These are phyloP conservation scores for Tilletia horrida DNA, from an alignment of 1,284 basidiomycete genomes.

Conservation along the genomic window DNA sequence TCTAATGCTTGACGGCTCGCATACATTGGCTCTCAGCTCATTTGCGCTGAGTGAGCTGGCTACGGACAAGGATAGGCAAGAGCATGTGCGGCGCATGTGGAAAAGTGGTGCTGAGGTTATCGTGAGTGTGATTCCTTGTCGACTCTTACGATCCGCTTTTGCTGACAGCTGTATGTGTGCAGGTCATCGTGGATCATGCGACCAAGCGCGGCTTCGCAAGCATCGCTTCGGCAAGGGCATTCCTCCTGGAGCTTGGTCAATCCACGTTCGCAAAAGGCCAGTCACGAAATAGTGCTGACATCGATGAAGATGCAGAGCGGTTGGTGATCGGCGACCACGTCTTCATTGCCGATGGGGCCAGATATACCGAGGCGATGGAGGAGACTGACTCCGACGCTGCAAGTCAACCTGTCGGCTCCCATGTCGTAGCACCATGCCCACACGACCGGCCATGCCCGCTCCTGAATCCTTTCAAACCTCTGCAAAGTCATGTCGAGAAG, in stretches of 20 bases:
- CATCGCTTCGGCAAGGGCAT: slow-evolving; percentile 77
- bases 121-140: slow-evolving; percentile 8
- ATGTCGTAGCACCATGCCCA: slow-evolving; percentile 63
- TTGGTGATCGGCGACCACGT: slow-evolving; percentile 56
- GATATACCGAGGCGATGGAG: slow-evolving; percentile 37
- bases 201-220: slow-evolving; percentile 73
- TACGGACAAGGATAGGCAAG: slow-evolving; percentile 65
- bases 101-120: slow-evolving; percentile 67
- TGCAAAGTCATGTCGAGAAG: slow-evolving; percentile 19
- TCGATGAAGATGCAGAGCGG: slow-evolving; percentile 10
- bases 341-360: slow-evolving; percentile 26
- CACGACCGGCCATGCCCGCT: slow-evolving; percentile 83
- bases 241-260: slow-evolving; percentile 73
- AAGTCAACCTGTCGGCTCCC: not conserved
- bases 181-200: slow-evolving; percentile 77
- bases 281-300: not conserved
- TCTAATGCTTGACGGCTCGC: slow-evolving; percentile 4
- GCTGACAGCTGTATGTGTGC: not conserved
- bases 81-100: slow-evolving; percentile 79
- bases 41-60: slow-evolving; percentile 75
- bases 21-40: slow-evolving; percentile 73
- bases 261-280: slow-evolving; percentile 66
- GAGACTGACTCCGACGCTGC: slow-evolving; percentile 31
- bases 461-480: slow-evolving; percentile 53
- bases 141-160: not conserved